Evolutionary conservation across 2,329 filamentous ascomycete species (phyloP), one percentile per base, ranked within the genome.

Genomic region (Apiospora marii): DNA sequence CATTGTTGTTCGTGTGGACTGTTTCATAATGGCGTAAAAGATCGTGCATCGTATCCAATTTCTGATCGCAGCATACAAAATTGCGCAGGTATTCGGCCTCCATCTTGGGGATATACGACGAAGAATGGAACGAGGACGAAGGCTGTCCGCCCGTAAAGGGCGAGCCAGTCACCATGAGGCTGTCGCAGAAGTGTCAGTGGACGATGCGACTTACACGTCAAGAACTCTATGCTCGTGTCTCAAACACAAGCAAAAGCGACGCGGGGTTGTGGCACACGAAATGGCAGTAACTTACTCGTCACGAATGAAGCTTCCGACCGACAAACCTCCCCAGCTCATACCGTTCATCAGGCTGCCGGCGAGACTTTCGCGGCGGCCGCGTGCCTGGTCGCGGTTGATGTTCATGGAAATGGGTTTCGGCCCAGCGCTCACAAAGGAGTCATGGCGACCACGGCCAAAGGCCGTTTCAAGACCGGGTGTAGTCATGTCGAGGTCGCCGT

Each of bases 11-110:
- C n/a, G 95, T 96, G 83, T 99, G 96, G 71, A 93, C 91, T 84
- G 98, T 96, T 83, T 99, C 96, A 81, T 98, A 99, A 82, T 99
- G 96, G 81, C 98, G 95, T 67, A 99, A 87, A 67, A 99, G 88
- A 80, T 98, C 96, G 84, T 99, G 96, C 77, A 99, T 89, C 69
- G 95, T 97, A 34, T 95, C 93, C 76, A 98, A 89, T 44, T 92
- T 96, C 78, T 94, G 90, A 79, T 95, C 95, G 84, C 96, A 99
- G 85, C 96, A 99, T 70, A 93, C 93, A 84, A 98, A 98, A 84
- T 98, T 95, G 83, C 93, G 93, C 94, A 98, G 97, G 82, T 98
- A 99, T 80, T 96, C 96, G 74, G 96, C 96, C 83, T 99, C 96
- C 80, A 98, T 91, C 83, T 98, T 98, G 13, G 95, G 96, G 1